Evolutionary conservation across 768 basidiomycete species (phyloP), one percentile per base, ranked within the genome.

Genomic region (Butyriboletus loyo): DNA sequence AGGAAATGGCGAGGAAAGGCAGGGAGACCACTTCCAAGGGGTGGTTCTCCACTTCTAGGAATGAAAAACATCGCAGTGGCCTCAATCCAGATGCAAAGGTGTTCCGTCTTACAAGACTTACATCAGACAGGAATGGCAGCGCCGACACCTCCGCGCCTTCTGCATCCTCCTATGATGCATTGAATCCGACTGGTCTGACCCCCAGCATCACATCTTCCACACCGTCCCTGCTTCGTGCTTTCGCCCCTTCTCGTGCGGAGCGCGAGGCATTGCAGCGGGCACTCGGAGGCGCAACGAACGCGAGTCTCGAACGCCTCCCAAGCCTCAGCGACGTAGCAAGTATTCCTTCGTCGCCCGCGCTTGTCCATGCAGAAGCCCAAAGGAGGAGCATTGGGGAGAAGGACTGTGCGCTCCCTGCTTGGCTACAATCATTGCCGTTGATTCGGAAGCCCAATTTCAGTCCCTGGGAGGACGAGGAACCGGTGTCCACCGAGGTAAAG

Each of bases 41-140:
- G 36, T 81, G 79, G 80, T 78, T 77, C 63, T 75, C 74, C 42
- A 57, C 71, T 24, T 65, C 72, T 42, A 67, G 66, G 46, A 75
- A 74, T 46, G 77, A 76, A 50, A 82, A 76, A 63, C 71, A 78
- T 52, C 82, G 75, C 73, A 87, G 81, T 64, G 82, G 85, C 7
- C 77, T 93, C 53, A 93, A 93, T 68, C 91, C 91, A 2, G 87
- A 87, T 67, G 91, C 91, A 48, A 90, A 92, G 64, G 89, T 83
- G 50, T 93, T 93, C 73, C 84, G 77, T 63, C 74, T 87, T 45
- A 70, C 73, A 32, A 71, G 62, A 52, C 51, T 56, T 28, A 50
- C 55, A 50, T 45, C 53, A 2, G 53, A 58, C 45, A 55, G 56
- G 55, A 49, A 36, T 13, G 39, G 51, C 39, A 47, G 47, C 42